phyloP scores from a whole-genome alignment of 1,284 basidiomycete species.

The Gomphus bonarii region DNA sequence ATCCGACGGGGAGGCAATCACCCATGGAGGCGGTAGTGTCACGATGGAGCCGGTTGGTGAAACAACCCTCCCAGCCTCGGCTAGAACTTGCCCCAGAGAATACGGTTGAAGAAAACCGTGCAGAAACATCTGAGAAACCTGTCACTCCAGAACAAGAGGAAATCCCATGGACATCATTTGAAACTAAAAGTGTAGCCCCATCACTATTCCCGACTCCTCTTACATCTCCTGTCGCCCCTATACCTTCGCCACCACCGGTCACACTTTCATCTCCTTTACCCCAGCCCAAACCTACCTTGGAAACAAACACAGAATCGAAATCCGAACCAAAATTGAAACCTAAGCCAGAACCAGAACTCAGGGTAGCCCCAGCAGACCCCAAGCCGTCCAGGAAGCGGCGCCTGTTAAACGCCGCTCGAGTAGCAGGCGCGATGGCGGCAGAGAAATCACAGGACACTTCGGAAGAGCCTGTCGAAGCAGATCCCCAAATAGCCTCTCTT shows the following conservation, averaged over 20 bases:
- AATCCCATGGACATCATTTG: neutral
- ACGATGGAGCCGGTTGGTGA: neutral
- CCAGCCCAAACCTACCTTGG: neutral
- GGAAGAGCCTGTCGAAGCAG: neutral
- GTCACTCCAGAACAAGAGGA: neutral
- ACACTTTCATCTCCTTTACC: neutral
- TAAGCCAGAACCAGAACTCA: neutral
- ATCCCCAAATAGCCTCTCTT: too few relatives aligned
- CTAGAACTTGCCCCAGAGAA: neutral
- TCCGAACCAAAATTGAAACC: neutral
- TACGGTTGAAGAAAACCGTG: neutral
- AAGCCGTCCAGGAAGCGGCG: neutral
- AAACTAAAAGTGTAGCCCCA: neutral
- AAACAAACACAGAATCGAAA: neutral
- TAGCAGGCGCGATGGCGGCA: neutral
- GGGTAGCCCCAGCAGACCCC: neutral
- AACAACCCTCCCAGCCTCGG: neutral
- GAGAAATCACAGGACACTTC: neutral
- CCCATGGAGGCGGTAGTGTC: neutral
- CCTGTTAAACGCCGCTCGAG: neutral
- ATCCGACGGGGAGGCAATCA: neutral
- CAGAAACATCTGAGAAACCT: neutral
- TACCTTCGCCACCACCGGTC: neutral
- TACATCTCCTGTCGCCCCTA: neutral
- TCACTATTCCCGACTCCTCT: neutral